Evolutionary conservation across 1,284 basidiomycete genomes (phyloP), one percentile per base, ranked within the genome.

Genomic region (Ustilago lituana): DNA sequence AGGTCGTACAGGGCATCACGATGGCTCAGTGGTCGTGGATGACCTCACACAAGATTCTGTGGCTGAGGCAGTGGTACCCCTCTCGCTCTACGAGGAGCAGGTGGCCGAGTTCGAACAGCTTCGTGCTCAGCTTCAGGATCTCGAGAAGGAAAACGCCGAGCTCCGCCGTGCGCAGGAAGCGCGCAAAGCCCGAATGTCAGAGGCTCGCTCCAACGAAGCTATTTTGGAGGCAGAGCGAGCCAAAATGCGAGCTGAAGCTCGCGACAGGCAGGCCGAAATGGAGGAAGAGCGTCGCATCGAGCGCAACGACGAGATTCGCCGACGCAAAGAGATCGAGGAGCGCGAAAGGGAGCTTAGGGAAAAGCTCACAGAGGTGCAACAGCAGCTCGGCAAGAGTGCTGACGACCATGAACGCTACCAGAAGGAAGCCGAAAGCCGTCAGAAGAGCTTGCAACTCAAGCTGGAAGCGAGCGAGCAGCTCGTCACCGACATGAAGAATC

Each of bases 241-340:
- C 17, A 85, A 86, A 51, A 84, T 85, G 38, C 80, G 84, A 22
- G 72, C 87, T 19, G 84, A 84, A 53, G 87, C 88, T 63, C 85
- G 86, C 37, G 85, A 88, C 43, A 83, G 84, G 46, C 85, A 86
- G 62, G 81, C 86, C 17, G 86, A 87, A 39, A 51, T 73, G 57
- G 77, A 78, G 32, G 75, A 75, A 29, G 71, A 75, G 33, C 63
- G 66, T 29, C 61, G 63, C 12, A 50, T 76, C 36, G 77, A 77
- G 31, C 51, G 68, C 29, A 64, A 66, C 26, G 77, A 78, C 51
- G 75, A 67, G 80, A 83, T 27, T 36, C 69, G 69, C 5, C 65
- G 69, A 17, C 69, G 73, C 32, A 65, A 61, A 14, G 67, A 73
- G 41, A 66, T 72, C 29, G 77, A 77, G 37, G 59, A 62, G 17